A percentile compares a stretch with the other conserved stretches of the same genome.
phyloP scores from a whole-genome alignment of 371 early-diverging fungal genomes.

The Cokeromyces recurvatus region DNA sequence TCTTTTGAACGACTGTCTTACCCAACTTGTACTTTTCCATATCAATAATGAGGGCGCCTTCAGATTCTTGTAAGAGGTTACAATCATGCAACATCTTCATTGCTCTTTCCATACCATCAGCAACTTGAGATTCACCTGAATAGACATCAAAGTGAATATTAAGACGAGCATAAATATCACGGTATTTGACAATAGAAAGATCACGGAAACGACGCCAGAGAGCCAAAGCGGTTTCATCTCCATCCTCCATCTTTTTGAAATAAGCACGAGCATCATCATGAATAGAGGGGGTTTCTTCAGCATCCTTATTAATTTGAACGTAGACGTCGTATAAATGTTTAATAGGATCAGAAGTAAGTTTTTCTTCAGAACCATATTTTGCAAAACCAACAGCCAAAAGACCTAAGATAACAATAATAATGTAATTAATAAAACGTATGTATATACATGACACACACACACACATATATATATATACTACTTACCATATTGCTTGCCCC shows the following conservation, averaged over 20 bases:
- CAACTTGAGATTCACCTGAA: slow-evolving; percentile 98
- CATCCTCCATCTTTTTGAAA: slow-evolving; percentile 98
- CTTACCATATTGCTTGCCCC: slow-evolving; percentile 99
- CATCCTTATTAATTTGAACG: slow-evolving; percentile 84
- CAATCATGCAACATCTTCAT: slow-evolving; percentile 67
- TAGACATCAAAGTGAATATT: slow-evolving; percentile 97
- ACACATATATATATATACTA: slow-evolving; percentile 3
- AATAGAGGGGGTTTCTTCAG: slow-evolving; percentile 65
- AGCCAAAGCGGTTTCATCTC: slow-evolving; percentile 78
- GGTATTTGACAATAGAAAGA: slow-evolving; percentile 93
- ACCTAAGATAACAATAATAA: too few relatives aligned
- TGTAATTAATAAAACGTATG: too few relatives aligned
- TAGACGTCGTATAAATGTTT: slow-evolving; percentile 95
- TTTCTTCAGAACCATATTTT: slow-evolving; percentile 76
- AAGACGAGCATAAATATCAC: slow-evolving; percentile 89
- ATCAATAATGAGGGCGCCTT: slow-evolving; percentile 89
- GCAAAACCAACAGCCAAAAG: slow-evolving; percentile 92
- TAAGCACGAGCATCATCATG: slow-evolving; percentile 93
- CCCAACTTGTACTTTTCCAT: slow-evolving; percentile 82
- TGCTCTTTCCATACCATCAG: slow-evolving; percentile 75
- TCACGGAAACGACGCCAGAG: slow-evolving; percentile 95
- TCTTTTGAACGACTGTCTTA: slow-evolving; percentile 87
- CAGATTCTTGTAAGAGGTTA: slow-evolving; percentile 68
- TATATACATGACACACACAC: slow-evolving; percentile 5
- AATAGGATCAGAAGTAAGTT: slow-evolving; percentile 83